These are phyloP conservation scores for Taxillus chinensis DNA, from an alignment of 164 flowering plant species.

Conservation along the genomic window DNA sequence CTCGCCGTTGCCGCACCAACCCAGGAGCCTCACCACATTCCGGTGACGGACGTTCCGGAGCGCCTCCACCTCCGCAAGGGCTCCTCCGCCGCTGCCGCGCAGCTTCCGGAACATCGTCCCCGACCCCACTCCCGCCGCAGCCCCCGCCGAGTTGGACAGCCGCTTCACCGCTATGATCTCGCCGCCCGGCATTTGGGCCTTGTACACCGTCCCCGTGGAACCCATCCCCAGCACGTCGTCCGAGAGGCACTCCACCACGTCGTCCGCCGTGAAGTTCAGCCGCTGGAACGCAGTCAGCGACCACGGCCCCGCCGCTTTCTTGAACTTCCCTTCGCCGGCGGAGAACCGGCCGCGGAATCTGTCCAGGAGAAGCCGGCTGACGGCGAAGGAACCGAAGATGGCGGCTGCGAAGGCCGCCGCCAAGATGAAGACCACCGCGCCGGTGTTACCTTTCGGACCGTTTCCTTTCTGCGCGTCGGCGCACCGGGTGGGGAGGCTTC, in stretches of 20 bases:
- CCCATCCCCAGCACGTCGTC: slow-evolving; percentile 90
- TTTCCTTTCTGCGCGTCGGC: slow-evolving; percentile 3
- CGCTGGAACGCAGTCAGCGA: slow-evolving; percentile 84
- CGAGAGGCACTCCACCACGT: slow-evolving; percentile 59
- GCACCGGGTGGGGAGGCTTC: slow-evolving; percentile 40
- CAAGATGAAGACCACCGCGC: slow-evolving; percentile 73
- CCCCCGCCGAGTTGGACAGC: slow-evolving; percentile 35
- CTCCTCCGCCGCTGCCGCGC: slow-evolving; percentile 22
- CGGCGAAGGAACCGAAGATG: slow-evolving; percentile 52
- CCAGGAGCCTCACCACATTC: slow-evolving; percentile 82
- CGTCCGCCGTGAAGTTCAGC: slow-evolving; percentile 79
- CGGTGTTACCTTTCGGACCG: slow-evolving; percentile 27
- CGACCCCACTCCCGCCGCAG: not conserved
- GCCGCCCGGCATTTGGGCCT: slow-evolving; percentile 87
- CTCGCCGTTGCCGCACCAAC: slow-evolving; percentile 83
- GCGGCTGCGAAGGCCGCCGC: slow-evolving; percentile 71
- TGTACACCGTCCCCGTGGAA: slow-evolving; percentile 79
- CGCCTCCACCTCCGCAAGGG: slow-evolving; percentile 88
- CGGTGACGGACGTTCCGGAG: slow-evolving; percentile 87
- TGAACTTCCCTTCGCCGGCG: slow-evolving; percentile 12
- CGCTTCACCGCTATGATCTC: slow-evolving; percentile 93
- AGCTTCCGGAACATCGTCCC: no score
- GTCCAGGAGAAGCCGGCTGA: slow-evolving; percentile 33
- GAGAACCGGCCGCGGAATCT: slow-evolving; percentile 28
- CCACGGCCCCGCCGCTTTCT: slow-evolving; percentile 48